phyloP scores from a whole-genome alignment of 2,329 filamentous ascomycete genomes.

The Corniculantispora saksenae region DNA sequence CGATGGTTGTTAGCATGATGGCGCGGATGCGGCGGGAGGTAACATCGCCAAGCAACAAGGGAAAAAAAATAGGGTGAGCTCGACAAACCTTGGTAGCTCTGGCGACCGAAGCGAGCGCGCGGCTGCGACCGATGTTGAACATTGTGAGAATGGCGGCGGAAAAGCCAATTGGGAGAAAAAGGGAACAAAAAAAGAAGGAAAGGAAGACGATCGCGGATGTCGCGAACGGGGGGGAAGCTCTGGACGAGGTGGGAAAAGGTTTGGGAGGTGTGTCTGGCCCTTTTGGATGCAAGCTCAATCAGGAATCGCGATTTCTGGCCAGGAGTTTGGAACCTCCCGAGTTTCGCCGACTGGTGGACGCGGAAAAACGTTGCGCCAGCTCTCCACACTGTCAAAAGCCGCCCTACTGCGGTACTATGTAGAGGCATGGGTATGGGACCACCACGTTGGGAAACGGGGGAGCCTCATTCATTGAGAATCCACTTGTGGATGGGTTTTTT shows the following conservation, averaged over 20 bases:
- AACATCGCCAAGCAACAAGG: neutral
- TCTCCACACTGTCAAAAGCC: neutral
- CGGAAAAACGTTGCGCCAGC: conserved; percentile 20
- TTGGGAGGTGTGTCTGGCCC: conserved; percentile 6
- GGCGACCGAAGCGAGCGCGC: conserved; percentile 77
- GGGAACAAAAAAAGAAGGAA: conserved; percentile 18
- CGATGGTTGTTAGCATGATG: conserved; percentile 13
- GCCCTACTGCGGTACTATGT: no score
- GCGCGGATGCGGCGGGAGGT: conserved; percentile 24
- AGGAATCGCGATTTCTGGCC: conserved; percentile 20
- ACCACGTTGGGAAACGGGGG: neutral
- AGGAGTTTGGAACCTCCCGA: conserved; percentile 19
- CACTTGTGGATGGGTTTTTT: neutral
- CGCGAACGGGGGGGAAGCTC: conserved; percentile 7
- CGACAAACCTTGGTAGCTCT: conserved; percentile 73
- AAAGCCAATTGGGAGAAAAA: conserved; percentile 18
- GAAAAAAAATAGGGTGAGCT: conserved; percentile 21
- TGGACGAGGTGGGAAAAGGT: conserved; percentile 6
- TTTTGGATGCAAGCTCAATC: conserved; percentile 14
- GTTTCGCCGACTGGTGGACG: conserved; percentile 21
- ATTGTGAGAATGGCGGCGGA: conserved; percentile 53
- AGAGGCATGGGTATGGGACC: neutral
- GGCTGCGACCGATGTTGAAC: conserved; percentile 85
- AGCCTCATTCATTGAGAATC: conserved; percentile 2
- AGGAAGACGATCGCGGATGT: conserved; percentile 21